Percentiles rank a stretch among this genome's conserved stretches.
Evolutionary conservation across 2,329 filamentous ascomycete species (phyloP).

Genomic region (Verticillium alfalfae): DNA sequence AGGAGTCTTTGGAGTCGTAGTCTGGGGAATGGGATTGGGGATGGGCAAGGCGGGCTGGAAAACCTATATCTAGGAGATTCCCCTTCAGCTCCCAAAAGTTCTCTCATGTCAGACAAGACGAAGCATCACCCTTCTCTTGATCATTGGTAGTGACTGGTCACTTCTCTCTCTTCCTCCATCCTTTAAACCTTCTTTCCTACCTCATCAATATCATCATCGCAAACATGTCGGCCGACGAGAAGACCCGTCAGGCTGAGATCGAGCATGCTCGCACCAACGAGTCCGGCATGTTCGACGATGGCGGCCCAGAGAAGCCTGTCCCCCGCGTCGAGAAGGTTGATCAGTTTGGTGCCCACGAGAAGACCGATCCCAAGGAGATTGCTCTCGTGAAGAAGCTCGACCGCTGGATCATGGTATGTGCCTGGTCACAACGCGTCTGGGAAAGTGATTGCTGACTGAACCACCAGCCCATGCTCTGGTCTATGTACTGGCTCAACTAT

Average conservation of each 20-base stretch:
- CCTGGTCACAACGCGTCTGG: neutral
- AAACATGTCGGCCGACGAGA: neutral
- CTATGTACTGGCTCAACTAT: conserved; percentile 12
- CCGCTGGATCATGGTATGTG: conserved; percentile 28
- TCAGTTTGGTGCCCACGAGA: conserved; percentile 31
- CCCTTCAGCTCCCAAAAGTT: neutral
- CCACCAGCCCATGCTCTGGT: conserved; percentile 12
- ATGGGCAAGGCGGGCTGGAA: neutral
- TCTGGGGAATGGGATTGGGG: neutral
- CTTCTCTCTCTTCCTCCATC: neutral
- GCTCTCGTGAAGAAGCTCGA: conserved; percentile 33
- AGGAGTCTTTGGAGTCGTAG: neutral
- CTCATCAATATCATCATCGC: neutral
- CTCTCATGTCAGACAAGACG: neutral
- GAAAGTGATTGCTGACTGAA: neutral
- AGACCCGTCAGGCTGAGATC: neutral
- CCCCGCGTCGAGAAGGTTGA: conserved; percentile 17
- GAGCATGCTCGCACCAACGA: conserved; percentile 2
- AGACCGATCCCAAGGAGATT: conserved; percentile 33
- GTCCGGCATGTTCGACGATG: conserved; percentile 11
- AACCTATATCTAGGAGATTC: neutral
- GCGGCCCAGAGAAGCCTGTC: conserved; percentile 10
- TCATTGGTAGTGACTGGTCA: neutral
- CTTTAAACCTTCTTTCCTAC: neutral
- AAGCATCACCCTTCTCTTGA: neutral